Evolutionary conservation across 164 flowering plant genomes (phyloP).

Genomic region (Stephania yunnanensis): DNA sequence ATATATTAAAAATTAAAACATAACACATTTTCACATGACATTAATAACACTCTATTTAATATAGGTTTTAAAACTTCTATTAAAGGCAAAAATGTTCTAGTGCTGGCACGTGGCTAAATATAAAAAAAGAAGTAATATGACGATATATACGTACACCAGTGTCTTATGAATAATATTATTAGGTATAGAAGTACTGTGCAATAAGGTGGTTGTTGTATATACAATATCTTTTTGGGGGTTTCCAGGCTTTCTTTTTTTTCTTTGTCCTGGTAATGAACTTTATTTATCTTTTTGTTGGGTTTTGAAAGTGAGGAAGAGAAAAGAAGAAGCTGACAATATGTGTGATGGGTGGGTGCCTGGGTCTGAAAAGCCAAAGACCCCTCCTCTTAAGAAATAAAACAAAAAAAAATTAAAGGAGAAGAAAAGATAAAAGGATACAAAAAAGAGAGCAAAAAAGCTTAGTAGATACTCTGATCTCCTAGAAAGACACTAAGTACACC

Average conservation of each 20-base stretch:
- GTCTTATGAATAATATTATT: neutral
- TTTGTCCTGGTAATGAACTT: neutral
- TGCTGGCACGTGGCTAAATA: too few species aligned
- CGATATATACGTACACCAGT: neutral
- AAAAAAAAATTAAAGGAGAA: constrained; percentile 1
- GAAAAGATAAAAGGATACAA: constrained; percentile 3
- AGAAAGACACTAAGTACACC: constrained; percentile 11
- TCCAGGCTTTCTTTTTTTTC: neutral
- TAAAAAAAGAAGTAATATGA: too few species aligned
- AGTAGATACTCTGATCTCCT: constrained; percentile 10
- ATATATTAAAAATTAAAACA: too few species aligned
- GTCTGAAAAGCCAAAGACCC: constrained; percentile 25
- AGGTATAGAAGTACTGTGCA: neutral
- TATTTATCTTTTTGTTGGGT: constrained; percentile 13
- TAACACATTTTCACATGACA: too few species aligned
- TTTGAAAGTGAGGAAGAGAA: constrained; percentile 13
- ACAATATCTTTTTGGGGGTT: constrained; percentile 1
- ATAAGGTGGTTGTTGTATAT: constrained; percentile 1
- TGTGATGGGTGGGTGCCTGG: constrained; percentile 22
- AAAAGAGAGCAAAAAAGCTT: constrained; percentile 7
- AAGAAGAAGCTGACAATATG: constrained; percentile 25
- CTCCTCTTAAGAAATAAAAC: constrained; percentile 10
- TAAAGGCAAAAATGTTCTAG: too few species aligned
- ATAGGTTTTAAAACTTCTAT: too few species aligned
- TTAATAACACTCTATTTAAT: too few species aligned